Evolutionary conservation across 495 filamentous ascomycete genomes (phyloP).

Genomic region (Xylaria flabelliformis): DNA sequence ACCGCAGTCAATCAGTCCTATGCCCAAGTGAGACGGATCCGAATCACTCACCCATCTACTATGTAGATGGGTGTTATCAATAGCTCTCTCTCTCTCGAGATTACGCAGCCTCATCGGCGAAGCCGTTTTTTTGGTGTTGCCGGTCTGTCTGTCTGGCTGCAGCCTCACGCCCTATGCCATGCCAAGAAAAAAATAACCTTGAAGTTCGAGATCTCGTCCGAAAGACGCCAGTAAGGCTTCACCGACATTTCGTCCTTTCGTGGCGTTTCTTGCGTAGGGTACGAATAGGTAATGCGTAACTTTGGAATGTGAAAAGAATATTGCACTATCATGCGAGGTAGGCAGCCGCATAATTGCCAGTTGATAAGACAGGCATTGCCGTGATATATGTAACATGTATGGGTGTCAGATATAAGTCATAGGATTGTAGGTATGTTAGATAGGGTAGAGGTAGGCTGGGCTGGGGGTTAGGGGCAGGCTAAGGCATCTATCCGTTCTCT

Average conservation of each 20-base stretch:
- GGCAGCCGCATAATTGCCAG: constrained; percentile 7
- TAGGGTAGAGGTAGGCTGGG: background rate
- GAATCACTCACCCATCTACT: background rate
- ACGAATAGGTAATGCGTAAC: background rate
- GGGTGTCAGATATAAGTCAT: background rate
- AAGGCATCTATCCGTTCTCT: constrained; percentile 5
- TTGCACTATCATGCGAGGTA: constrained; percentile 10
- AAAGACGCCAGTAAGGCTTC: constrained; percentile 5
- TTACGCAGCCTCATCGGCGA: background rate
- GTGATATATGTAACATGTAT: constrained; percentile 1
- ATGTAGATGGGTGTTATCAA: background rate
- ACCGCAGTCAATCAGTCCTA: background rate
- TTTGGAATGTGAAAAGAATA: background rate
- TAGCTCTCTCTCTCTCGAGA: background rate
- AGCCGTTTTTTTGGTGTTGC: background rate
- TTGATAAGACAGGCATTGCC: constrained; percentile 1
- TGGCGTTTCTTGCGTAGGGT: background rate
- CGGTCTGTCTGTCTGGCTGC: background rate
- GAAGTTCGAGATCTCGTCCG: background rate
- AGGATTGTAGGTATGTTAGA: background rate
- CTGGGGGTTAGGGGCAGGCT: background rate
- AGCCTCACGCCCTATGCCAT: constrained; percentile 4
- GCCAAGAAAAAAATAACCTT: background rate
- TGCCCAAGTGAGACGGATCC: background rate
- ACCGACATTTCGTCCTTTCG: constrained; percentile 17